phyloP scores from a whole-genome alignment of 345 rosid species.

The Eucalyptus polyanthemos region DNA sequence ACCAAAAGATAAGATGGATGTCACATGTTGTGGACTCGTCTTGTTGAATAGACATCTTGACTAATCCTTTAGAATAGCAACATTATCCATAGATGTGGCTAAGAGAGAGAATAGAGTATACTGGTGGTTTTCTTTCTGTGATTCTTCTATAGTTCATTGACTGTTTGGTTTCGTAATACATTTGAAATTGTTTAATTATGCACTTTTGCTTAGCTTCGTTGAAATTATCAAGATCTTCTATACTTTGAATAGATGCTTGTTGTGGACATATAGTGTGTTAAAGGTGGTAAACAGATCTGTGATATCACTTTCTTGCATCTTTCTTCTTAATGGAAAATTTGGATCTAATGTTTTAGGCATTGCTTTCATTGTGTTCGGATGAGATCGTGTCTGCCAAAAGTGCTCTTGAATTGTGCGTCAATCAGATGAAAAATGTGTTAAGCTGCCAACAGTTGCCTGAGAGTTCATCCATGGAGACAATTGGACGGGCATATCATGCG shows the following conservation, averaged over 20 bases:
- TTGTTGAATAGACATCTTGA: not conserved
- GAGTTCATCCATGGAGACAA: conserved; percentile 79
- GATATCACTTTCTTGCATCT: not conserved
- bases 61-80: not conserved
- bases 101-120: not conserved
- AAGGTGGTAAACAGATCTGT: not conserved
- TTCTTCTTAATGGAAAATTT: not conserved
- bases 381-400: conserved; percentile 80
- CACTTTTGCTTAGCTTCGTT: not conserved
- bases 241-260: not conserved
- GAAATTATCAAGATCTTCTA: not conserved
- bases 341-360: conserved; percentile 44
- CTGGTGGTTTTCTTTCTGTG: not conserved
- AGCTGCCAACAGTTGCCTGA: conserved; percentile 78
- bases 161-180: not conserved
- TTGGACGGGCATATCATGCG: conserved; percentile 87
- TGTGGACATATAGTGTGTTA: not conserved
- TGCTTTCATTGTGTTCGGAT: conserved; percentile 84
- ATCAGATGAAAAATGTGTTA: conserved; percentile 76
- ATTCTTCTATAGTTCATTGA: not conserved
- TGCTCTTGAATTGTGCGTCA: conserved; percentile 71
- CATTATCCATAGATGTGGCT: not conserved
- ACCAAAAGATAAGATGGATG: not conserved
- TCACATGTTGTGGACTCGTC: not conserved
- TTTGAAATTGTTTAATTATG: not conserved